Evolutionary conservation across 306 rosid species (phyloP), one percentile per base, ranked within the genome.

Genomic region (Fagus crenata): DNA sequence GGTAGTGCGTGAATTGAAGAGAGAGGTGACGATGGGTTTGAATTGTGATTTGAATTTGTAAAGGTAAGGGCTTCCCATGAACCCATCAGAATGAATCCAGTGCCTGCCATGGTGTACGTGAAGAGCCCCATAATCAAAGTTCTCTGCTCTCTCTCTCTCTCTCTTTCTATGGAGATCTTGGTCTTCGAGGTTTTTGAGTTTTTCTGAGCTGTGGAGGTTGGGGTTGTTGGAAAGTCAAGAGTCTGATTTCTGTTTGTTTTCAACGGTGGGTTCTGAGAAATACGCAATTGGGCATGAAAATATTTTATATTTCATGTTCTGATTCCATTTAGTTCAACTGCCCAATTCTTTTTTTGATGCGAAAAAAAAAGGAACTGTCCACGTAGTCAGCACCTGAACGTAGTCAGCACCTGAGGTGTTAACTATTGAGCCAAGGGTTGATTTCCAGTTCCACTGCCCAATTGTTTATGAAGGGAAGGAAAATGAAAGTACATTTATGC

Each of bases 1-100:
- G 83, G 7, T 17, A 77, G 59, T 63, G 74, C 12, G 17, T 60
- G 81, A 42, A 55, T 51, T 35, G 80, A 14, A 53, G 49, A 18
- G 56, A 51, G 73, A 14, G 89, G 59, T 11, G 80, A 73, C 54
- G 86, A 63, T 53, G 84, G 43, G 35, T 15, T 7, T 7, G 36
- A 79, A 43, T 37, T 51, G 12, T 40, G 73, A 46, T 32, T 49
- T n/a, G 82, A 65, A 53, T 64, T 32, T 5, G 84, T 43, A 8
- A 82, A 74, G 14, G 71, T 12, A 41, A 86, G 58, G 39, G 90
- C 86, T 75, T 93, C 89, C 61, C 80, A 88, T 0, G 82, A 46
- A 0, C 98, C 97, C 46, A 86, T 77, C 39, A 92, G 81, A 7
- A 90, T 75, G 78, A 93, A 89, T 1, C 90, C 90, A 9, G 55